Conservation (phyloP, 306 rosid species). For the Vigna mungo region DNA sequence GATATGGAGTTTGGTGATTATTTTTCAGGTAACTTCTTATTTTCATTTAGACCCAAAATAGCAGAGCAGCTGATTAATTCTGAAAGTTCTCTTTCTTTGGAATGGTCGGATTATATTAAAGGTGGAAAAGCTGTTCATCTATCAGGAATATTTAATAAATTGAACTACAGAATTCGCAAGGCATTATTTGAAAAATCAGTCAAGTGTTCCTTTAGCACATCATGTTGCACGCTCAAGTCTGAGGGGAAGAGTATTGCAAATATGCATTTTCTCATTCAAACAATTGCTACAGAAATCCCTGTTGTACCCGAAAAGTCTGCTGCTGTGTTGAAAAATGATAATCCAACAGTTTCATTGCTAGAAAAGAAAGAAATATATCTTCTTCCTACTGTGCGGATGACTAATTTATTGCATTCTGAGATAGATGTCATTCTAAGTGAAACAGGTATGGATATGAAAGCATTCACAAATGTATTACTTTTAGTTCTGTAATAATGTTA, state of each 20-base stretch:
- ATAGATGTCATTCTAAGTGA: constrained; percentile 79
- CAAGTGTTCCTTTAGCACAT: constrained; percentile 77
- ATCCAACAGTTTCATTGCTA: constrained; percentile 66
- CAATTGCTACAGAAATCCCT: constrained; percentile 75
- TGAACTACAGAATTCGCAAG: constrained; percentile 83
- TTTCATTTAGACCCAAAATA: constrained; percentile 82
- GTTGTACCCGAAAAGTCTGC: constrained; percentile 60
- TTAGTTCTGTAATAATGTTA: constrained; percentile 39
- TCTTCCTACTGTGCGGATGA: constrained; percentile 88
- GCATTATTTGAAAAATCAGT: constrained; percentile 66
- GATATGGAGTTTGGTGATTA: constrained; percentile 46
- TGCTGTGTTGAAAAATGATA: constrained; percentile 46
- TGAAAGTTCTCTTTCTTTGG: constrained; percentile 59
- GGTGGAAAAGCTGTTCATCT: constrained; percentile 91
- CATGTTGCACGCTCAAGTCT: constrained; percentile 66
- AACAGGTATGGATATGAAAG: constrained; percentile 64
- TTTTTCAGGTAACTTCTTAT: constrained; percentile 87
- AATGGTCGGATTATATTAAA: constrained; percentile 82
- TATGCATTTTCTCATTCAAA: constrained; percentile 88
- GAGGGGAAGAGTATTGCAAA: constrained; percentile 55
- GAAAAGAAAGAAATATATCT: constrained; percentile 86
- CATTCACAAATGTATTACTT: constrained; percentile 37
- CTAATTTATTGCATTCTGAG: constrained; percentile 77
- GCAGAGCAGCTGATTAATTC: constrained; percentile 56
- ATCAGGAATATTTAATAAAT: constrained; percentile 85